Conservation (phyloP, 805 yeast genomes). For the Wickerhamomyces bisporus region DNA sequence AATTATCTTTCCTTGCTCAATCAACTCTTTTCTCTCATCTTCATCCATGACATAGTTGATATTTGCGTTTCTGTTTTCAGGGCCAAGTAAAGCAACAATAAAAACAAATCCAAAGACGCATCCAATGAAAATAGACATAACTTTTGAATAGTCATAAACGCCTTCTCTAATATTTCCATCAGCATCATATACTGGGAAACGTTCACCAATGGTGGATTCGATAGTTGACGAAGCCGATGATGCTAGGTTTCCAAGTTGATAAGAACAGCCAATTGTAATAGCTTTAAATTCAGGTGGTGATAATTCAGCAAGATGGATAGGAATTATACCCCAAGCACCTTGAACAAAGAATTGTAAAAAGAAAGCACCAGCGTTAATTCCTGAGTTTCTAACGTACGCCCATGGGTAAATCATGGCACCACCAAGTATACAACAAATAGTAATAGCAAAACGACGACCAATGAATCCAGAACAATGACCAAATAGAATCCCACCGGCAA, state of each 20-base stretch:
- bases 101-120: slow-evolving; percentile 52
- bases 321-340: slow-evolving; percentile 68
- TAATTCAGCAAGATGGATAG: slow-evolving; percentile 56
- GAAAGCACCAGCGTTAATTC: slow-evolving; percentile 54
- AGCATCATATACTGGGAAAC: slow-evolving; percentile 32
- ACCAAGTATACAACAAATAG: slow-evolving; percentile 48
- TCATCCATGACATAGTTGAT: slow-evolving; percentile 19
- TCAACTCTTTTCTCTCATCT: slow-evolving; percentile 19
- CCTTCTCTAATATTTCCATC: slow-evolving; percentile 14
- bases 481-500: slow-evolving; percentile 48
- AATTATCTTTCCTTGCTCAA: slow-evolving; percentile 21
- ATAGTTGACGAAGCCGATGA: slow-evolving; percentile 67
- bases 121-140: slow-evolving; percentile 65
- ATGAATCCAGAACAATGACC: slow-evolving; percentile 51
- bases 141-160: slow-evolving; percentile 48
- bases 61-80: slow-evolving; percentile 44
- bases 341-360: slow-evolving; percentile 60
- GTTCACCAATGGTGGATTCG: slow-evolving; percentile 56
- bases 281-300: slow-evolving; percentile 60
- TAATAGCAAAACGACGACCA: slow-evolving; percentile 51
- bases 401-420: slow-evolving; percentile 63
- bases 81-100: slow-evolving; percentile 49
- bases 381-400: slow-evolving; percentile 44
- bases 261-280: slow-evolving; percentile 57
- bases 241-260: slow-evolving; percentile 65